Base-by-base conservation (phyloP, 2,329 filamentous ascomycete genomes). In the Colletotrichum eleusines region DNA sequence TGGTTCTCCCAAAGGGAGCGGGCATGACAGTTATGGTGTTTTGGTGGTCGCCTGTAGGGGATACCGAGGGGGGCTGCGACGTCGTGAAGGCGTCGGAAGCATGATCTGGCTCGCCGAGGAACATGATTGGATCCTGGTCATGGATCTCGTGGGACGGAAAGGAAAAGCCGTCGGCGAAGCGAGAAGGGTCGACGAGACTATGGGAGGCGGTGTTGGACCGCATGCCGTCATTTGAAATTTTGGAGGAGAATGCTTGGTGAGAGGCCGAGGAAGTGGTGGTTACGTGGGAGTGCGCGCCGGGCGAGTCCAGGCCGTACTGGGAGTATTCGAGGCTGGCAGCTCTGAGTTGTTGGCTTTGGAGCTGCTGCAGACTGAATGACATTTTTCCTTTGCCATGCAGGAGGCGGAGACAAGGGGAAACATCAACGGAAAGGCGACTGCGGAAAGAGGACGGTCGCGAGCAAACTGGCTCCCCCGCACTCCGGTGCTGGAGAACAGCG, bases 151-250 rank as follows among this genome's bases (percentile, higher is more conserved):
- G 80, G 74, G 86, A 89, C 3, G 85, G 76, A 74, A 88, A 89
- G 28, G 84, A 79, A 75, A 88, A 89, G 72, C 87, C 84, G 72
- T 81, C 80, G 51, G 69, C 58, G 75, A 89, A 89, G 60, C 86
- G 84, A 20, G 84, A 78, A 42, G 81, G 74, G 73, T 87, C 84
- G 75, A 86, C 83, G 75, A 84, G 75, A 73, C 73, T 83, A 74
- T 67, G 80, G 77, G 76, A 80, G 80, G 48, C 77, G 77, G 74
- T 66, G 65, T 58, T 82, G 79, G 64, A 81, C 73, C 71, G 79
- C 65, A 79, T 66, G 77, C 75, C 58, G 77, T 72, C 66, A 80
- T 79, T 69, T 76, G 73, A 57, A 77, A 76, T 72, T 75, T 75
- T 63, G 26, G 71, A 54, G 53, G 62, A 67, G 51, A 68, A 72